These are phyloP conservation scores for Pyrenula aspistea DNA, from an alignment of 495 filamentous ascomycete genomes.

Conservation along the genomic window DNA sequence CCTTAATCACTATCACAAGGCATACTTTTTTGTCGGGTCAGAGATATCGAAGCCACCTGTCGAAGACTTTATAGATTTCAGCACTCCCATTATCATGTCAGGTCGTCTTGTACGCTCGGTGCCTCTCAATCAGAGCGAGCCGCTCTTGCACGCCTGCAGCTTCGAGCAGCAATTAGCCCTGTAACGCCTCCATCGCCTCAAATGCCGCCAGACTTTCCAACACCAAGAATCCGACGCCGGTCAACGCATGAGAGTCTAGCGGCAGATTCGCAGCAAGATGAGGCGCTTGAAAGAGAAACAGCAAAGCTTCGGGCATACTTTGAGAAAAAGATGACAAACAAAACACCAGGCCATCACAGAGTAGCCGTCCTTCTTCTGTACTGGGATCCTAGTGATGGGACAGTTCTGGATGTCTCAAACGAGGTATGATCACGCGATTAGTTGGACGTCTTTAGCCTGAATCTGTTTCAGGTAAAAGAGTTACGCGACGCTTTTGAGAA, in stretches of 20 bases:
- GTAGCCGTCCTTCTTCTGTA: background rate
- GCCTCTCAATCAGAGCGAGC: background rate
- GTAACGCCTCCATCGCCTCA: background rate
- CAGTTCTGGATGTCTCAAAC: background rate
- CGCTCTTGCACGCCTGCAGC: background rate
- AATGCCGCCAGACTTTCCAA: background rate
- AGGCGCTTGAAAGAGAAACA: background rate
- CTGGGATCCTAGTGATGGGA: background rate
- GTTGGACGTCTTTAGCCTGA: background rate
- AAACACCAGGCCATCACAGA: background rate
- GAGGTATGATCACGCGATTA: background rate
- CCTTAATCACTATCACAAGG: background rate
- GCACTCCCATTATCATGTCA: background rate
- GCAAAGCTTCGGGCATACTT: background rate
- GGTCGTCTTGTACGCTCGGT: background rate
- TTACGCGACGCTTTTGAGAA: slow-evolving; percentile 1
- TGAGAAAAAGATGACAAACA: background rate
- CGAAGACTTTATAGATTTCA: background rate
- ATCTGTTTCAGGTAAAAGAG: slow-evolving; percentile 1
- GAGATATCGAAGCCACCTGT: background rate
- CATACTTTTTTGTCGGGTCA: background rate
- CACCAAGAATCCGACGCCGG: background rate
- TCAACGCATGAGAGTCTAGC: background rate
- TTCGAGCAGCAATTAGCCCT: background rate
- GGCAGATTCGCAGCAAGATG: background rate